Base-by-base conservation (phyloP, 306 rosid genomes). In the Citrullus mucosospermus region DNA sequence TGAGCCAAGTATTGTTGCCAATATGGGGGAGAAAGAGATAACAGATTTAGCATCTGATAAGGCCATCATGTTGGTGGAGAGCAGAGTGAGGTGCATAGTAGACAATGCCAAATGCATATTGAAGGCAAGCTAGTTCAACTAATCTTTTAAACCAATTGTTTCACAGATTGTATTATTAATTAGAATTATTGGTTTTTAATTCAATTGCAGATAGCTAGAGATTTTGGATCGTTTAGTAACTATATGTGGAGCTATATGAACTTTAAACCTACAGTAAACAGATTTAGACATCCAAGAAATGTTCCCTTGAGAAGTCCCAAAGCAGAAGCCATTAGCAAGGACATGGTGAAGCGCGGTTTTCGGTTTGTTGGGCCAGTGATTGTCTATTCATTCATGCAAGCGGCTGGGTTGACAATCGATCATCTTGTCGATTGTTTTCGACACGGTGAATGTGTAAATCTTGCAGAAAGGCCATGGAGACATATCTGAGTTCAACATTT, bases 381-480 rank as follows among this genome's bases (percentile, higher is more conserved):
- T 17, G 97, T 95, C 46, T 88, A 91, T 79, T 95, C 99, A 11
- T 95, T 95, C 76, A 92, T 95, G 98, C 99, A 96, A 83, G 99
- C 98, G 48, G 97, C 99, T 3, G 99, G 99, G 15, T 85, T 92
- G 79, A 90, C 93, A 14, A 92, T 91, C 77, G 98, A 96, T 77
- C 99, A 96, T 80, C 97, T 96, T 79, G 91, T 91, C 34, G 93
- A 92, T 78, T 96, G 99, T 62, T 92, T 91, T 32, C 84, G 99
- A 67, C 91, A 92, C 18, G 39, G 38, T 79, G 98, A 96, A 48
- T 92, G 98, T 76, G 93, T 96, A 1, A 85, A 86, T 81, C 93
- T 92, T n/a, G 99, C 99, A 2, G 99, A 96, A 83, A 90, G 99
- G 83, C 99, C 98, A 39, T 96, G 99, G 99, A 96, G 99, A 84